Conservation (phyloP, 441 rosid genomes). For the Corymbia calophylla region DNA sequence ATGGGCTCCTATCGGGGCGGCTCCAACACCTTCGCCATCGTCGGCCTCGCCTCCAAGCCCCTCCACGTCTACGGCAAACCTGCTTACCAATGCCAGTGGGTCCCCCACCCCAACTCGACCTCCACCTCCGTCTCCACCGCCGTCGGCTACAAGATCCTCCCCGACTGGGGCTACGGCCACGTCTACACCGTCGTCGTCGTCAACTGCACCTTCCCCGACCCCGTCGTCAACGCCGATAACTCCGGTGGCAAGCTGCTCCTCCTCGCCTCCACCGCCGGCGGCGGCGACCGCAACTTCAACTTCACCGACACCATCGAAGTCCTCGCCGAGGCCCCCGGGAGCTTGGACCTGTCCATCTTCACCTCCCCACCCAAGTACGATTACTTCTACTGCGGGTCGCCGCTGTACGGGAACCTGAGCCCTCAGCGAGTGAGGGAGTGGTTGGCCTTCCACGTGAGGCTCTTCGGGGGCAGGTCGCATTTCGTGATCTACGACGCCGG, state of each 20-base stretch:
- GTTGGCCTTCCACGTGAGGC: constrained; percentile 73
- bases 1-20: constrained; percentile 90
- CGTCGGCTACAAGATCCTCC: constrained; percentile 44
- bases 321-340: constrained; percentile 36
- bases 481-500: constrained; percentile 88
- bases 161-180: constrained; percentile 94
- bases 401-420: constrained; percentile 63
- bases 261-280: constrained; percentile 59
- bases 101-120: constrained; percentile 17
- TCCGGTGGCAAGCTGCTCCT: constrained; percentile 63
- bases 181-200: constrained; percentile 78
- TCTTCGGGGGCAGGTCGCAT: constrained; percentile 70
- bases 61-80: constrained; percentile 69
- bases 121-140: constrained; percentile 9
- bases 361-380: constrained; percentile 53
- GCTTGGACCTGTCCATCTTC: constrained; percentile 29
- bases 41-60: constrained; percentile 76
- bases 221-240: constrained; percentile 46
- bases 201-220: constrained; percentile 57
- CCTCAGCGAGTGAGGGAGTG: constrained; percentile 80
- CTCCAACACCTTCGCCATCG: constrained; percentile 45
- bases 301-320: constrained; percentile 47
- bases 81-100: constrained; percentile 66
- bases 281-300: constrained; percentile 43
- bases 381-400: constrained; percentile 78